Conservation (phyloP, 768 basidiomycete species). For the Leccinum rimulosum region DNA sequence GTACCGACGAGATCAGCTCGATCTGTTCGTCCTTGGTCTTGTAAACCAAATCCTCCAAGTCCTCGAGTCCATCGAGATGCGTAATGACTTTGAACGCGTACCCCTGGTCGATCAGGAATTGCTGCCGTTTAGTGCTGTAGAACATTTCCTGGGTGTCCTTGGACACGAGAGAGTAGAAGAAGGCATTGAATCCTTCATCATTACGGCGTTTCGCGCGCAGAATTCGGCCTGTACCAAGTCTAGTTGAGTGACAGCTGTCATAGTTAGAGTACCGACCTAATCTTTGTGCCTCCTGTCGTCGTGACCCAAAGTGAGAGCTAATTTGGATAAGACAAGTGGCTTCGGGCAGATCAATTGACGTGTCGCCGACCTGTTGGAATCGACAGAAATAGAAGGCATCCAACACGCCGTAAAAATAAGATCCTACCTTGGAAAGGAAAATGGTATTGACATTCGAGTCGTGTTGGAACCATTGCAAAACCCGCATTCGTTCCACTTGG, state of each 20-base stretch:
- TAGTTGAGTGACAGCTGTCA: conserved; percentile 16
- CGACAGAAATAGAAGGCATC: conserved; percentile 14
- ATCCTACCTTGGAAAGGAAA: conserved; percentile 87
- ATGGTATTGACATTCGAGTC: conserved; percentile 96
- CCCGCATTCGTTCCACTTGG: conserved; percentile 93
- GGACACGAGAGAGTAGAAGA: conserved; percentile 98
- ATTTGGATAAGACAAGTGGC: conserved; percentile 99
- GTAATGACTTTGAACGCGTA: conserved; percentile 99
- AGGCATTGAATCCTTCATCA: conserved; percentile 99
- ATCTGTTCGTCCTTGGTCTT: conserved; percentile 91
- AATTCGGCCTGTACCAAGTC: conserved; percentile 69
- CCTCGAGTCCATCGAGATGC: conserved; percentile 88
- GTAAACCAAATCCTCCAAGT: conserved; percentile 87
- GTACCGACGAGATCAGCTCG: conserved; percentile 89
- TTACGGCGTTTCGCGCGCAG: conserved; percentile 95
- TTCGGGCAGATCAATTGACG: conserved; percentile 97
- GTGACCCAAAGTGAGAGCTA: conserved; percentile 97
- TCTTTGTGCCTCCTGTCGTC: conserved; percentile 96
- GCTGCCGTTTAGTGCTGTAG: conserved; percentile 98
- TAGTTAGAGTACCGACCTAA: conserved; percentile 54
- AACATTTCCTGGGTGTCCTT: conserved; percentile 99
- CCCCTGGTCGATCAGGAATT: conserved; percentile 98
- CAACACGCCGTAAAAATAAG: conserved; percentile 7
- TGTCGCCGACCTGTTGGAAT: conserved; percentile 81
- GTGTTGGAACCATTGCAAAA: conserved; percentile 93